These are phyloP conservation scores for Sordariomycetes sp. DNA, from an alignment of 2,329 filamentous ascomycete species.

Conservation along the genomic window DNA sequence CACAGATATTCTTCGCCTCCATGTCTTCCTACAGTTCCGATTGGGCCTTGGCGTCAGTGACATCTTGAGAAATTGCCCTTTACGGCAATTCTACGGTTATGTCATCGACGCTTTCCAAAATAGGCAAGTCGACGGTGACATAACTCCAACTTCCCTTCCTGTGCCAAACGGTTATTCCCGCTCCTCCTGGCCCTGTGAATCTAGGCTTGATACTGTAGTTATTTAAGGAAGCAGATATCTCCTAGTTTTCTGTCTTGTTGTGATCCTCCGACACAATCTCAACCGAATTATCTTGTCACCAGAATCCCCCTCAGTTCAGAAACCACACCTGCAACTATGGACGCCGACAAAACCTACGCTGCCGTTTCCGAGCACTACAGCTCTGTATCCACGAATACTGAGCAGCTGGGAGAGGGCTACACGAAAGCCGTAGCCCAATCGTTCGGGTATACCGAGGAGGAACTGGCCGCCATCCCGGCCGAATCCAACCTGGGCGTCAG, in stretches of 20 bases:
- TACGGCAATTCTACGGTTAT: neutral
- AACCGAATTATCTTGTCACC: neutral
- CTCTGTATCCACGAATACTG: constrained; percentile 10
- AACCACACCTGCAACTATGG: neutral
- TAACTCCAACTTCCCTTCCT: neutral
- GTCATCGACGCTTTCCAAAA: neutral
- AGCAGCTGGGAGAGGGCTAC: constrained; percentile 16
- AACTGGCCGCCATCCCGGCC: constrained; percentile 32
- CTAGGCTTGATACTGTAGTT: neutral
- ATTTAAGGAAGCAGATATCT: neutral
- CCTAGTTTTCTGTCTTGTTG: neutral
- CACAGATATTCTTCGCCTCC: too few species aligned
- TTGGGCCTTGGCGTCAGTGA: neutral
- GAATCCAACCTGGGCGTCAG: constrained; percentile 41
- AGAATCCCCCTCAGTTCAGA: neutral
- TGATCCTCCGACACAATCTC: neutral
- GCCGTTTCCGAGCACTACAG: constrained; percentile 24
- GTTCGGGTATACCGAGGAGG: constrained; percentile 39
- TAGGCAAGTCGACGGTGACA: neutral
- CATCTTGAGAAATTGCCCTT: neutral
- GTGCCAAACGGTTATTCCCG: neutral
- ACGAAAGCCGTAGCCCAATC: constrained; percentile 32
- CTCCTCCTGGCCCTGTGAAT: neutral
- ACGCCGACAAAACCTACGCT: constrained; percentile 14
- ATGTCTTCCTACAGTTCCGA: too few species aligned